Base-by-base conservation (phyloP, 2,329 filamentous ascomycete genomes). In the Ceratocystis cubensis region DNA sequence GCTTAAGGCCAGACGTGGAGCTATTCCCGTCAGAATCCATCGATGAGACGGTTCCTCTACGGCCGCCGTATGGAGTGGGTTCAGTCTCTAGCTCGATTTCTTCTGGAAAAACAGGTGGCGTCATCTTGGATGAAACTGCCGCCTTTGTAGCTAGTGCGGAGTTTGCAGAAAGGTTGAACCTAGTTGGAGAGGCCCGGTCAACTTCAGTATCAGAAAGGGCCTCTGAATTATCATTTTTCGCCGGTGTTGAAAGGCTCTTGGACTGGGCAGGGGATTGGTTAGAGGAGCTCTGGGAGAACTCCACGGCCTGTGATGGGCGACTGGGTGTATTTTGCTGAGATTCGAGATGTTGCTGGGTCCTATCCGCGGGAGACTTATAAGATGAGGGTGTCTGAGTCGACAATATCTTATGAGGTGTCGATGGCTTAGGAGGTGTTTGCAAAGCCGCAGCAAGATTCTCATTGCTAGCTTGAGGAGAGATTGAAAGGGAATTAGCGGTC, bases 41-140 rank as follows among this genome's bases (percentile, higher is more conserved):
- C 8, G 66, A 67, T n/a, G 66, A 67, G 25, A 67, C 57, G n/a
- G 63, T 67, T 8, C 66, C 66, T 33, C 66, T 57, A 56, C 66
- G 66, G 28, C 66, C 66, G 17, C 66, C 66, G 48, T 67, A 67
- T 17, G 66, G 66, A 13, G 66, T 67, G 13, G 66, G 63, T 37
- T 67, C 66, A 0, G 66, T 67, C 7, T 65, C 66, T 8, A 67
- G 33, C 33, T 64, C 64, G n/a, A 67, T 67, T 25, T 65, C 57
- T 13, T 53, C 63, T 10, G 66, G 66, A 17, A 67, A 67, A 3
- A 67, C 66, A n/a, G 66, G 66, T 10, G 66, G 56, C 2, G 33
- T 33, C 57, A 67, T 67, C 33, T 67, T 65, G 17, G 64, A 65
- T 22, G 44, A 25, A 20, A 25, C 37, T 1, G 20, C 13, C 56